Conservation (phyloP, 129 eudicot species). For the Tagetes erecta region DNA sequence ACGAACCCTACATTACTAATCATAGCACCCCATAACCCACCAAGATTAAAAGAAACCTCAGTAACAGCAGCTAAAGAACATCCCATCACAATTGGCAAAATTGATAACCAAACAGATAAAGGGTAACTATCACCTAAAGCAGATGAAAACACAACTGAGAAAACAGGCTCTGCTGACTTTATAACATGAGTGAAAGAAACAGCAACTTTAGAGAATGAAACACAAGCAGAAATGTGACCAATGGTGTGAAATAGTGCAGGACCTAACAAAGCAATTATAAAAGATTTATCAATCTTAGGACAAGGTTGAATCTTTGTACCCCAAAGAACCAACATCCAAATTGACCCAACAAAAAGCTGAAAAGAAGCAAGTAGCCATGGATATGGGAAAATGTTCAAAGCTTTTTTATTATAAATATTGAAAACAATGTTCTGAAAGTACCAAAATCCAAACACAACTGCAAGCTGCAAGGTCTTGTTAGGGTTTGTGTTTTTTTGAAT, state of each 20-base stretch:
- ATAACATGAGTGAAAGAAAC: slow-evolving; percentile 98
- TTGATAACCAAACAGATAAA: slow-evolving; percentile 77
- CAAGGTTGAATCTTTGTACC: slow-evolving; percentile 68
- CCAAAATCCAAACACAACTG: slow-evolving; percentile 82
- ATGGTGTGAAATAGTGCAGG: slow-evolving; percentile 95
- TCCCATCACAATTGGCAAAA: slow-evolving; percentile 87
- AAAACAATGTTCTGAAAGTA: slow-evolving; percentile 90
- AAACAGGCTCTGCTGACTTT: slow-evolving; percentile 92
- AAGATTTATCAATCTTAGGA: slow-evolving; percentile 69
- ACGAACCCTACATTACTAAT: slow-evolving; percentile 96
- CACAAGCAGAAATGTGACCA: slow-evolving; percentile 98
- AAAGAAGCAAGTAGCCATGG: slow-evolving; percentile 94
- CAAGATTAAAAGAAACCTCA: slow-evolving; percentile 91
- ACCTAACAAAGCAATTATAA: slow-evolving; percentile 77
- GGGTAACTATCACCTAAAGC: slow-evolving; percentile 80
- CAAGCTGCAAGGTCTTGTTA: slow-evolving; percentile 65
- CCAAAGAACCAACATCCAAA: slow-evolving; percentile 88
- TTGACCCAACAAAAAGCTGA: slow-evolving; percentile 77
- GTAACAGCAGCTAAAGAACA: slow-evolving; percentile 96
- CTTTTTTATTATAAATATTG: slow-evolving; percentile 85
- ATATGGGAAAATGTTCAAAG: slow-evolving; percentile 72
- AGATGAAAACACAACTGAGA: slow-evolving; percentile 80
- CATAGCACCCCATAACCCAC: slow-evolving; percentile 94
- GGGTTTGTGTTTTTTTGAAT: slow-evolving; percentile 43
- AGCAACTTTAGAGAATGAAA: slow-evolving; percentile 96